Conservation (phyloP, 192 early-diverging fungal genomes). For the Rhizoclosmatium sp. region DNA sequence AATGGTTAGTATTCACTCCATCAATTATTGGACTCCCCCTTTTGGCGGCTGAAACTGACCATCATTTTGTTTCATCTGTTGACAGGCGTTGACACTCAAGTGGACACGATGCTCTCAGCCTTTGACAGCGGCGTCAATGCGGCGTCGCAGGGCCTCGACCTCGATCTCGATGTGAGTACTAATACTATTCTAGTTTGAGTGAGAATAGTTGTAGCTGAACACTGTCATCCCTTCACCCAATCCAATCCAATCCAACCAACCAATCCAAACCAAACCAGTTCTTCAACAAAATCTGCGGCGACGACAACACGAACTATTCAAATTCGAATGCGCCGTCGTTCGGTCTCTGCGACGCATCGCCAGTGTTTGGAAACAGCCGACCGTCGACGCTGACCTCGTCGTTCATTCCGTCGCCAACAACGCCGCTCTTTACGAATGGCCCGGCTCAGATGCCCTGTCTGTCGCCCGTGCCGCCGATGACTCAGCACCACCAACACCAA, state of each 20-base stretch:
- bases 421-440: not conserved
- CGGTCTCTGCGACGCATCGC: not conserved
- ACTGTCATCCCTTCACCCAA: too few relatives aligned
- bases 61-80: too few relatives aligned
- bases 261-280: not conserved
- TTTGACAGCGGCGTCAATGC: conserved; percentile 12
- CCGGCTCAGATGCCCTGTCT: not conserved
- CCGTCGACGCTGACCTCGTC: not conserved
- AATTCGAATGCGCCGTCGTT: not conserved
- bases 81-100: too few relatives aligned
- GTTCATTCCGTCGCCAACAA: not conserved
- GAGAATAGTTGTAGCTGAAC: too few relatives aligned
- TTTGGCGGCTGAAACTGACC: too few relatives aligned
- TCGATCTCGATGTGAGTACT: not conserved
- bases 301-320: not conserved
- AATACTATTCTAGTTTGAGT: too few relatives aligned
- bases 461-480: not conserved
- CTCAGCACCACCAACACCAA: not conserved
- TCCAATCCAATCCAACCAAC: too few relatives aligned
- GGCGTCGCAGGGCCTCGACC: not conserved
- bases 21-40: too few relatives aligned
- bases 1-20: too few relatives aligned
- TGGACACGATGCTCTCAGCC: not conserved
- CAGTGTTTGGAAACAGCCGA: not conserved
- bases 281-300: not conserved